phyloP scores from a whole-genome alignment of 2,329 filamentous ascomycete species.

The Xylaria sp. region DNA sequence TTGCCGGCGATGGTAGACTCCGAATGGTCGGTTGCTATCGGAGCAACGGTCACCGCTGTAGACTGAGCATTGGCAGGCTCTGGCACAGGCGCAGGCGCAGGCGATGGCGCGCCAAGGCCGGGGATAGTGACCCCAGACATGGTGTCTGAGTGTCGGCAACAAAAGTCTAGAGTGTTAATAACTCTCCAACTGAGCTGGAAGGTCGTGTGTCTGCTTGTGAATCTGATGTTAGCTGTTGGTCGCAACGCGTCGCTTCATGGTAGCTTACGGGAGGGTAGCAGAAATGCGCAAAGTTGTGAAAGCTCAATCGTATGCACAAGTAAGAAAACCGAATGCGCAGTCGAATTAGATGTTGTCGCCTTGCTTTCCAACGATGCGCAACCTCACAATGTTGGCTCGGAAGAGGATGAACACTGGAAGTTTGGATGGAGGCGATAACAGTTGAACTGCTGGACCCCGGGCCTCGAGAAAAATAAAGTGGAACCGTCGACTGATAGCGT shows the following conservation, averaged over 20 bases:
- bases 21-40: no score
- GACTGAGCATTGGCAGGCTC: conserved; percentile 4
- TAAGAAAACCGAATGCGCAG: not conserved
- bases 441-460: not conserved
- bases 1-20: no score
- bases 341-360: not conserved
- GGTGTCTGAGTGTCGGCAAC: not conserved
- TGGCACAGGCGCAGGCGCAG: not conserved
- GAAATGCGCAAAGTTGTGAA: not conserved
- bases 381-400: not conserved
- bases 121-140: conserved; percentile 27
- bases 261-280: not conserved
- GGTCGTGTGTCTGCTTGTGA: not conserved
- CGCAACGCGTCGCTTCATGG: not conserved
- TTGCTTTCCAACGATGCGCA: not conserved
- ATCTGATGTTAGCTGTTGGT: conserved; percentile 1
- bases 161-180: not conserved
- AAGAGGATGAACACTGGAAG: no score
- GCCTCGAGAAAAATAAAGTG: conserved; percentile 27
- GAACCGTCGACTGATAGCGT: not conserved
- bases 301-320: not conserved
- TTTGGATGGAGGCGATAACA: not conserved
- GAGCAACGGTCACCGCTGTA: not conserved
- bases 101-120: conserved; percentile 24
- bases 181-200: not conserved